Percentiles rank a stretch among this genome's conserved stretches.
Evolutionary conservation across 2,329 filamentous ascomycete species (phyloP).

Genomic region (Botrytis fabae): DNA sequence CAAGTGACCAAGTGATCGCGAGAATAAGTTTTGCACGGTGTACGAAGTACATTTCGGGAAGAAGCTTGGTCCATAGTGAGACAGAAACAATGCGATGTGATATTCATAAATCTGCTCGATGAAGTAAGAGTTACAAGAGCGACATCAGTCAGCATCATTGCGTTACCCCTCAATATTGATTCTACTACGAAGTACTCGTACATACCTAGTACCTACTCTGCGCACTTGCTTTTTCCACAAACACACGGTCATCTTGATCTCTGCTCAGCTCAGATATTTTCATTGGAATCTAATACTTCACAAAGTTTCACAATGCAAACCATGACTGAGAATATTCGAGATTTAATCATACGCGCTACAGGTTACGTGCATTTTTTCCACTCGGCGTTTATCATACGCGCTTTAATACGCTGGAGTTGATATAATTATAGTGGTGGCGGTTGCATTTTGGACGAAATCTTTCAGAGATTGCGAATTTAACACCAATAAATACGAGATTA

Average conservation of each 20-base stretch:
- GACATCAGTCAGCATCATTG: not conserved
- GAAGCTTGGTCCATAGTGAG: not conserved
- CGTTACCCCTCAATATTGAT: constrained; percentile 2
- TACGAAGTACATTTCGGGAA: not conserved
- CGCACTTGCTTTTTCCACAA: not conserved
- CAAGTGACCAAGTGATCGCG: not conserved
- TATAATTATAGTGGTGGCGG: not conserved
- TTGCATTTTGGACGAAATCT: not conserved
- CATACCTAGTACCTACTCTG: not conserved
- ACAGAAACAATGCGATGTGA: no score
- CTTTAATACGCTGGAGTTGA: not conserved
- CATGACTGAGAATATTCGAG: not conserved
- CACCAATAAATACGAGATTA: not conserved
- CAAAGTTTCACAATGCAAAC: not conserved
- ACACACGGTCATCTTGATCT: not conserved
- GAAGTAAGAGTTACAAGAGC: not conserved
- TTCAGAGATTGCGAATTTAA: not conserved
- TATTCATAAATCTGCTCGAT: not conserved
- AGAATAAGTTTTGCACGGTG: not conserved
- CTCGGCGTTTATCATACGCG: not conserved
- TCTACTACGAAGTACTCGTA: not conserved
- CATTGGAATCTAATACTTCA: not conserved
- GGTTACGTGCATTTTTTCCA: not conserved
- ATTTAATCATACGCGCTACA: not conserved
- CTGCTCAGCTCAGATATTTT: not conserved